phyloP scores from a whole-genome alignment of 345 rosid species.

The Cardamine resedifolia region DNA sequence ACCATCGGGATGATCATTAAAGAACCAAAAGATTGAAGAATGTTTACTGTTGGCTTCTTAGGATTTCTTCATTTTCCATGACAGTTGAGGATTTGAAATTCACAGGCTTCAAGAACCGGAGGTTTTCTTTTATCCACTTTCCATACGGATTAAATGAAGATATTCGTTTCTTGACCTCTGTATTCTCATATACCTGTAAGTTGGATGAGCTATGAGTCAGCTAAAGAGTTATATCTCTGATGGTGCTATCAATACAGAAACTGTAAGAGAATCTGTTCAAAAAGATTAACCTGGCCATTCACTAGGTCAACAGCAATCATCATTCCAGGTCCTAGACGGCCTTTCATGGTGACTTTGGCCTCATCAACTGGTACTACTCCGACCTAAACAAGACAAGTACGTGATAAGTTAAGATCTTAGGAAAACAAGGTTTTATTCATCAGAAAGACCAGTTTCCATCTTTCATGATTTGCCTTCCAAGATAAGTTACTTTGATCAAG shows the following conservation, averaged over 20 bases:
- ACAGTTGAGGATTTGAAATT: slow-evolving; percentile 63
- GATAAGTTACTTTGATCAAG: too few relatives aligned
- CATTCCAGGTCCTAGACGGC: slow-evolving; percentile 99
- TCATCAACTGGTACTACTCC: slow-evolving; percentile 98
- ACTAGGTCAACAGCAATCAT: slow-evolving; percentile 89
- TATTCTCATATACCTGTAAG: slow-evolving; percentile 87
- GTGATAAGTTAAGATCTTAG: background rate
- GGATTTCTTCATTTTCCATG: slow-evolving; percentile 75
- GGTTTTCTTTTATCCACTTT: slow-evolving; percentile 78
- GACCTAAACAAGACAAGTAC: slow-evolving; percentile 51
- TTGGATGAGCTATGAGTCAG: slow-evolving; percentile 16
- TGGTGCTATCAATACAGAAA: background rate
- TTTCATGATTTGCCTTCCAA: too few relatives aligned
- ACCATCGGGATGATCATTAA: background rate
- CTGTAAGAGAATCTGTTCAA: background rate
- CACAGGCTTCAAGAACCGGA: slow-evolving; percentile 65
- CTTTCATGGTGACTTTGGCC: slow-evolving; percentile 86
- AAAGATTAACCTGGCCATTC: slow-evolving; percentile 72
- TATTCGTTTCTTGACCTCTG: slow-evolving; percentile 84
- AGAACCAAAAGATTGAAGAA: slow-evolving; percentile 12
- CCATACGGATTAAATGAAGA: slow-evolving; percentile 85
- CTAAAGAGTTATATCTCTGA: background rate
- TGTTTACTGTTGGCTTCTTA: slow-evolving; percentile 89
- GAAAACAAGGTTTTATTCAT: slow-evolving; percentile 9
- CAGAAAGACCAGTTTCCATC: background rate